phyloP scores from a whole-genome alignment of 768 basidiomycete species.

The Trametes punicea region DNA sequence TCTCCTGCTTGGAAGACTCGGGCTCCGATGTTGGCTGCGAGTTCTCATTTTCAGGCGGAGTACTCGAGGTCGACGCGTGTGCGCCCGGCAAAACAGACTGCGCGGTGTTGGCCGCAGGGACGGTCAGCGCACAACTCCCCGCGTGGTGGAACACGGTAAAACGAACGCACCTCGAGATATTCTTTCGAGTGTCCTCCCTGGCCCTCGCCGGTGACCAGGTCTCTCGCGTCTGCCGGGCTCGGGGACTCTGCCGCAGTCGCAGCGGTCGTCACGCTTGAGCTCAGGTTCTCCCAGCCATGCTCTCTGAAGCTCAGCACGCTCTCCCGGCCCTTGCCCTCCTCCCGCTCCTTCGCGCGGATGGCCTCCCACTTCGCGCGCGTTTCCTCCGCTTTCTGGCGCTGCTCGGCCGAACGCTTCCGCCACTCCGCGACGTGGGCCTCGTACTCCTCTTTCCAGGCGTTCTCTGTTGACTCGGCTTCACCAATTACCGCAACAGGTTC shows the following conservation, averaged over 20 bases:
- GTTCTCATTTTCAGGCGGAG: conserved; percentile 9
- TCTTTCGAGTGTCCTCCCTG: conserved; percentile 24
- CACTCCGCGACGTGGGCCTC: conserved; percentile 65
- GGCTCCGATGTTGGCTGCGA: conserved; percentile 24
- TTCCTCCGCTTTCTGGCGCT: conserved; percentile 71
- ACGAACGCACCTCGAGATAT: conserved; percentile 30
- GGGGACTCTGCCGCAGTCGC: conserved; percentile 28
- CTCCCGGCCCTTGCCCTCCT: conserved; percentile 16
- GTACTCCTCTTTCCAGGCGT: conserved; percentile 65
- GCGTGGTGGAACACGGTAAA: conserved; percentile 10
- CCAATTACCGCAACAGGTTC: conserved; percentile 11
- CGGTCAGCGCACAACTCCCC: background rate
- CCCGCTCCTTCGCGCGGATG: conserved; percentile 52
- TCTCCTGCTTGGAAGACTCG: conserved; percentile 39
- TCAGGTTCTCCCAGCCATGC: conserved; percentile 37
- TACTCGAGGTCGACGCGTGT: conserved; percentile 7
- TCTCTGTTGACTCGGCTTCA: conserved; percentile 31
- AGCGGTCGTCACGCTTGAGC: conserved; percentile 21
- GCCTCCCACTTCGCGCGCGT: conserved; percentile 72
- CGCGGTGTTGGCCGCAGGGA: background rate
- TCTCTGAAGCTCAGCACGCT: conserved; percentile 31
- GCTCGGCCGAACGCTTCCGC: conserved; percentile 69
- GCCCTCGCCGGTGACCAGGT: conserved; percentile 39
- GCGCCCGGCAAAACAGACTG: conserved; percentile 17
- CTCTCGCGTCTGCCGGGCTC: conserved; percentile 39